These are phyloP conservation scores for Fusarium tjaetaba DNA, from an alignment of 2,329 filamentous ascomycete species.

Conservation along the genomic window DNA sequence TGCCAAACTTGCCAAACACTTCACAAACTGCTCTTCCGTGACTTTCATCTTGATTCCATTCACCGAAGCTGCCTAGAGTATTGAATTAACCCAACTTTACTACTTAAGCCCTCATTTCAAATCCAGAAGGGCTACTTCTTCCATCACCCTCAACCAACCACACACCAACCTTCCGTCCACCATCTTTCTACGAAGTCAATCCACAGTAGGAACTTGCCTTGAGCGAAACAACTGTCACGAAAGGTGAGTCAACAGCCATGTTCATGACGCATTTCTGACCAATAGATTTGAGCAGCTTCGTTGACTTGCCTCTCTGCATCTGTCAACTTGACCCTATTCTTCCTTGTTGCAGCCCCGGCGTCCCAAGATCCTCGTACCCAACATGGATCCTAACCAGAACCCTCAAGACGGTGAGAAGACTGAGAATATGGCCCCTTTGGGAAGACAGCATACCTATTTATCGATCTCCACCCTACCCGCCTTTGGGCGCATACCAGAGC, in stretches of 20 bases:
- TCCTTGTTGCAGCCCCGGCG: too few relatives aligned
- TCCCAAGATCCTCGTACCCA: neutral
- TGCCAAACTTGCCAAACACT: neutral
- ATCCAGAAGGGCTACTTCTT: neutral
- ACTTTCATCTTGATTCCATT: neutral
- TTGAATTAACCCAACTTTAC: neutral
- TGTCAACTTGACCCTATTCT: neutral
- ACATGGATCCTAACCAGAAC: neutral
- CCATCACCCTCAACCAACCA: neutral
- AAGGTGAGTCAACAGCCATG: neutral
- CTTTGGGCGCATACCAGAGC: neutral
- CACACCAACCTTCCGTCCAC: neutral
- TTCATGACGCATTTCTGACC: accelerated
- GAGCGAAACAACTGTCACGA: accelerated
- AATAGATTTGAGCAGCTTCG: accelerated
- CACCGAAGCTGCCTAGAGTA: neutral
- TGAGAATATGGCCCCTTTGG: neutral
- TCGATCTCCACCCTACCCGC: too few relatives aligned
- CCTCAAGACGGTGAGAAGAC: neutral
- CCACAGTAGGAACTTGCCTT: accelerated
- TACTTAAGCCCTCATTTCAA: neutral
- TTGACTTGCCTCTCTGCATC: neutral
- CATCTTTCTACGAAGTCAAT: neutral
- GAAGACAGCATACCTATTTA: too few relatives aligned
- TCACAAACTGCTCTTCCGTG: neutral